These are phyloP conservation scores for Coniochaeta sp. DNA, from an alignment of 2,329 filamentous ascomycete genomes.

Conservation along the genomic window DNA sequence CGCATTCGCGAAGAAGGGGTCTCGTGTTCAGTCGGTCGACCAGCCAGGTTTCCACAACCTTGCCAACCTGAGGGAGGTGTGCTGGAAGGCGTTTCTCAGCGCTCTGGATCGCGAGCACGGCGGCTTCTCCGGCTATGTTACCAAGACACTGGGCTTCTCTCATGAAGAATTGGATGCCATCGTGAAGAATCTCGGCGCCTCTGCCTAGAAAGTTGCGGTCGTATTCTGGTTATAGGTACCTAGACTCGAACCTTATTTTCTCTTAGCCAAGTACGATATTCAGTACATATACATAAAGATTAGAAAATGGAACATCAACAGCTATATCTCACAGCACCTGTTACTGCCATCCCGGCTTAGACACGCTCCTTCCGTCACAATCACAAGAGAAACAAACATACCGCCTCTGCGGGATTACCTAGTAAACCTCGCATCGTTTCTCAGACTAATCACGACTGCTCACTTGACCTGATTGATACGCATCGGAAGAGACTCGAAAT, in stretches of 20 bases:
- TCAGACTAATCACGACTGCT: no score
- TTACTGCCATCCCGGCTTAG: no score
- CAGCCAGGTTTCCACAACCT: constrained; percentile 43
- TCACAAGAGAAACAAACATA: no score
- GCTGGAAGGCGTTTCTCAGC: constrained; percentile 38
- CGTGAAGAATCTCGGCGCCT: constrained; percentile 31
- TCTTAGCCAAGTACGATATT: not conserved
- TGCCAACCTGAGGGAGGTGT: constrained; percentile 31
- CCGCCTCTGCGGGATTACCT: no score
- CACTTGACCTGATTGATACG: not conserved
- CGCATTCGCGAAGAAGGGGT: constrained; percentile 29
- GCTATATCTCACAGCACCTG: no score
- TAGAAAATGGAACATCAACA: no score
- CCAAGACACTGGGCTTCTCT: constrained; percentile 35
- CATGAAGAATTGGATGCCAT: constrained; percentile 36
- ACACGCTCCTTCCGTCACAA: no score
- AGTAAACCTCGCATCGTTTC: no score
- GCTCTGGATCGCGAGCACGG: constrained; percentile 35
- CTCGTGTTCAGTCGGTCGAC: constrained; percentile 24
- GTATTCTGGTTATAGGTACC: not conserved
- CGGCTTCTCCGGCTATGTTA: constrained; percentile 42
- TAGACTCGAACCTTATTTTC: not conserved
- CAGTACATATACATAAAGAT: not conserved
- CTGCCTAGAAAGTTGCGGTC: not conserved
- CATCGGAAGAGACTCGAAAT: not conserved